Evolutionary conservation across 2,329 filamentous ascomycete species (phyloP).

Genomic region (Colletotrichum australisinense): DNA sequence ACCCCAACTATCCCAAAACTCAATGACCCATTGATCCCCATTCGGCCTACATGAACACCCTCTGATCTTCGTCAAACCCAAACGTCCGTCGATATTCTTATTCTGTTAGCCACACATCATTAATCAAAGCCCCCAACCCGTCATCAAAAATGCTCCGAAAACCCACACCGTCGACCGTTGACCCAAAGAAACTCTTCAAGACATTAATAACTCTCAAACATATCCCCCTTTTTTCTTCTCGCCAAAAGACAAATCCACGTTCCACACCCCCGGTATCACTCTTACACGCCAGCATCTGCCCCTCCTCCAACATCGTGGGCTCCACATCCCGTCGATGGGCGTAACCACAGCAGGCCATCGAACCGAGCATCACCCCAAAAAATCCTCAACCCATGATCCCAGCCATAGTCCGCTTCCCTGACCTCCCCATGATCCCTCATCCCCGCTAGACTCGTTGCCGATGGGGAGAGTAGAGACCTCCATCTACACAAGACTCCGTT

Average conservation of each 20-base stretch:
- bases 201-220: slow-evolving; percentile 20
- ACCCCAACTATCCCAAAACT: background rate
- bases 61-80: background rate
- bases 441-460: background rate
- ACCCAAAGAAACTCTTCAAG: background rate
- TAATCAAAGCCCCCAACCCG: background rate
- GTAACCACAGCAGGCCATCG: background rate
- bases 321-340: slow-evolving; percentile 26
- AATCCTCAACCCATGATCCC: slow-evolving; percentile 17
- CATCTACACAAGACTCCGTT: slow-evolving; percentile 23
- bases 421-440: background rate
- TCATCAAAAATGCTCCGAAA: background rate
- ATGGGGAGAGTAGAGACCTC: background rate
- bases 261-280: slow-evolving; percentile 1
- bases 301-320: background rate
- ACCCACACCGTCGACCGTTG: background rate
- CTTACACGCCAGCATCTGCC: background rate
- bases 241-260: background rate
- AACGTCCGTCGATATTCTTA: background rate
- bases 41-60: background rate
- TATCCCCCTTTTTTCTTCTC: background rate
- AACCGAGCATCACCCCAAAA: background rate
- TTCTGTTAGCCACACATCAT: background rate
- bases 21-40: background rate
- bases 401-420: background rate